Base-by-base conservation (phyloP, 768 basidiomycete species). In the Rhizopogon vesiculosus region DNA sequence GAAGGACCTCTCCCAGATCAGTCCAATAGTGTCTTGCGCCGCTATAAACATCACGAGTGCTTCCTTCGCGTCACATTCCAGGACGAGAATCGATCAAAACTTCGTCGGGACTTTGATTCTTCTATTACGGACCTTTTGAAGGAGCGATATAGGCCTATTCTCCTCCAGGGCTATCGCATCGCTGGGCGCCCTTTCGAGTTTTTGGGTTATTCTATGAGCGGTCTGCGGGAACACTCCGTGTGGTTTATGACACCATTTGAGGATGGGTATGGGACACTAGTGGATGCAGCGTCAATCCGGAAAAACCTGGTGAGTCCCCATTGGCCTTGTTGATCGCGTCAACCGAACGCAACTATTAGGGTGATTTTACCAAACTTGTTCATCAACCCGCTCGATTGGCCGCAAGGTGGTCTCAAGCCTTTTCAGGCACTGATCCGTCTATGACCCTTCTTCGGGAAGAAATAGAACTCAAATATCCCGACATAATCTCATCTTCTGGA, bases 341-440 rank as follows among this genome's bases (percentile, higher is more conserved):
- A 8, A 51, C 38, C 5, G 10, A 51, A 42, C 22, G 29, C 6
- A 22, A 35, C 39, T 7, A 10, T 35, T 35, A 77, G 76, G 76
- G 76, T 1, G 69, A 77, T 56, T 77, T 77, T 58, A 67, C 74
- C 18, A 61, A 59, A 15, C 62, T 78, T 45, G 31, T 55, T 16
- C 53, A 69, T 48, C 67, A 72, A 49, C 81, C 80, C n/a, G 77
- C 80, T 10, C 69, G 77, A 42, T 74, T 77, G 9, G 80, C 72
- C 6, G 80, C 80, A n/a, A 72, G 80, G 22, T 77, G 82, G 75
- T 72, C 77, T 28, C 81, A 82, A 62, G 79, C 77, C 1, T 82
- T 83, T 61, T 78, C 80, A 1, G 71, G 78, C 1, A 80, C 80
- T 0, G 77, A 81, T 42, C 74, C 80, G 0, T 78, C 75, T 0